phyloP scores from a whole-genome alignment of 1,139 yeast species.

The Nakaseomyces kungkrabaensis region DNA sequence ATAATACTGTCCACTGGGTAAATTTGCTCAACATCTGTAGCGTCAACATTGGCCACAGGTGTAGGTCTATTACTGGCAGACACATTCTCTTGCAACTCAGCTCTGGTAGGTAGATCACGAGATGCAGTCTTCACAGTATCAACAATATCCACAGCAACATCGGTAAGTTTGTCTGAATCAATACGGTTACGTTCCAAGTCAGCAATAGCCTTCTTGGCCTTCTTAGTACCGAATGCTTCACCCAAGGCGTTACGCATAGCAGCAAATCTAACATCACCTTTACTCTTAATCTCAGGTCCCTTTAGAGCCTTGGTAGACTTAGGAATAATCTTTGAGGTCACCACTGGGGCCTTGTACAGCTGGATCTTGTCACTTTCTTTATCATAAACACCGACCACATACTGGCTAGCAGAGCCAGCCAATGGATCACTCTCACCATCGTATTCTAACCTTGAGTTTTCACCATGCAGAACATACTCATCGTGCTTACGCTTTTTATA shows the following conservation, averaged over 20 bases:
- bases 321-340: conserved; percentile 45
- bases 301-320: conserved; percentile 41
- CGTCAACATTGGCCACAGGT: conserved; percentile 65
- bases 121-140: conserved; percentile 71
- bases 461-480: conserved; percentile 60
- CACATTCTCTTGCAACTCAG: conserved; percentile 43
- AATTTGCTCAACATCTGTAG: conserved; percentile 71
- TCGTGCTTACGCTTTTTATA: conserved; percentile 44
- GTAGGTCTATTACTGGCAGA: conserved; percentile 62
- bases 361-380: conserved; percentile 50
- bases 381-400: conserved; percentile 63
- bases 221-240: conserved; percentile 94
- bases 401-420: conserved; percentile 34
- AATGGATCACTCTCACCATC: conserved; percentile 41
- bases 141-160: conserved; percentile 68
- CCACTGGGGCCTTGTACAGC: conserved; percentile 50
- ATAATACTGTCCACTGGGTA: conserved; percentile 67
- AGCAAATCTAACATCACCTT: conserved; percentile 40
- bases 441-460: conserved; percentile 61
- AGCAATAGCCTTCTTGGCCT: conserved; percentile 82
- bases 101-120: conserved; percentile 58
- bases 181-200: conserved; percentile 75
- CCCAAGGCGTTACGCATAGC: conserved; percentile 76
- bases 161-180: conserved; percentile 71
- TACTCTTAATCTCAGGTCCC: conserved; percentile 55